Conservation (phyloP, 495 filamentous ascomycete species). For the Endocarpon pusillum region DNA sequence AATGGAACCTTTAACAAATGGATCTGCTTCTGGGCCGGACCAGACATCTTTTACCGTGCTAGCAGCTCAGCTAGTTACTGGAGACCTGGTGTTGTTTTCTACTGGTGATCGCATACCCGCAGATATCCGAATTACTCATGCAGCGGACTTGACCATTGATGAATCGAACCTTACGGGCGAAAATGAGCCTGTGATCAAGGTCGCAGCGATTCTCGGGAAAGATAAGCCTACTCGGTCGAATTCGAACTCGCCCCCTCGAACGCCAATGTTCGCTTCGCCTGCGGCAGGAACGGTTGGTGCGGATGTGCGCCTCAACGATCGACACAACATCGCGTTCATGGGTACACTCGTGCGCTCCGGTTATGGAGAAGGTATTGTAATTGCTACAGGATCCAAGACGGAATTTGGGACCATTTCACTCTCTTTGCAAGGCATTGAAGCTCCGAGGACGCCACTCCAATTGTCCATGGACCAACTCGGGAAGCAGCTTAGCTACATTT, state of each 20-base stretch:
- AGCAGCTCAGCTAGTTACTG: constrained; percentile 73
- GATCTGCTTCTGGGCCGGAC: constrained; percentile 37
- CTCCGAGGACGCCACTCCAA: constrained; percentile 82
- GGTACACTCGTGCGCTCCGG: constrained; percentile 90
- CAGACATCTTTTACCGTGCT: constrained; percentile 66
- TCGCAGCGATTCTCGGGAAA: constrained; percentile 36
- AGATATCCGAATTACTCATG: constrained; percentile 84
- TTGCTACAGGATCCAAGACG: constrained; percentile 79
- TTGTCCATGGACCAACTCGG: constrained; percentile 93
- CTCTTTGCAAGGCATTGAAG: constrained; percentile 84
- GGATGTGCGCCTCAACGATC: constrained; percentile 46
- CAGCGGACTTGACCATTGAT: constrained; percentile 78
- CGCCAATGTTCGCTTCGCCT: constrained; percentile 42
- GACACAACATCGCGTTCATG: constrained; percentile 91
- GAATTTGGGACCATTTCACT: constrained; percentile 95
- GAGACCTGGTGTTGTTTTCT: constrained; percentile 82
- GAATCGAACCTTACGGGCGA: constrained; percentile 96
- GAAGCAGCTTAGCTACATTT: constrained; percentile 85
- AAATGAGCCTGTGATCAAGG: constrained; percentile 78
- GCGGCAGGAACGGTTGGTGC: constrained; percentile 45
- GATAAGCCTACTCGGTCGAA: constrained; percentile 10
- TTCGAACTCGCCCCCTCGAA: constrained; percentile 26
- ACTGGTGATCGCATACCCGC: constrained; percentile 94
- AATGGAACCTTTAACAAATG: constrained; percentile 15
- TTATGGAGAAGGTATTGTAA: constrained; percentile 90